Conservation (phyloP, 1,284 basidiomycete species). For the Rhodotorula sp. region DNA sequence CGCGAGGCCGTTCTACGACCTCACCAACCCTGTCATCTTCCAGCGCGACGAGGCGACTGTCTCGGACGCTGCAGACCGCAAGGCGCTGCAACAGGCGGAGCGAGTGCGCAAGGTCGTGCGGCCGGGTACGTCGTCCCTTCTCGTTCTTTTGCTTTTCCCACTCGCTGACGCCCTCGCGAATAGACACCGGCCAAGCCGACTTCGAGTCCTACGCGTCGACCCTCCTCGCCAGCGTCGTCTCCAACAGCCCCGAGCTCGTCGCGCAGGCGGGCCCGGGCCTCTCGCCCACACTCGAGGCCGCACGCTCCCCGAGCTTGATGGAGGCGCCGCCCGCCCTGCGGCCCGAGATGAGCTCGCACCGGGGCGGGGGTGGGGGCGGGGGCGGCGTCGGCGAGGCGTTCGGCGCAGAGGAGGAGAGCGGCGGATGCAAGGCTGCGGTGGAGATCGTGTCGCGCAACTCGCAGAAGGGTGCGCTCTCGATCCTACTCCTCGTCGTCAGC, state of each 20-base stretch:
- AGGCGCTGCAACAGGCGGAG: constrained; percentile 4
- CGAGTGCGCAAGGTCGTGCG: neutral
- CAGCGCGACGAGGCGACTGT: constrained; percentile 48
- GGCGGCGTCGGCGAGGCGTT: constrained; percentile 23
- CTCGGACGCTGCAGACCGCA: constrained; percentile 27
- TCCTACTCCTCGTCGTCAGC: neutral
- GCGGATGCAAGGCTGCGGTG: constrained; percentile 82
- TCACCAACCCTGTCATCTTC: constrained; percentile 54
- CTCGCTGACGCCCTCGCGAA: neutral
- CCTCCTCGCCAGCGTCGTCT: constrained; percentile 36
- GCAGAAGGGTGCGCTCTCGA: constrained; percentile 67
- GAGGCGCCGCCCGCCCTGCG: constrained; percentile 26
- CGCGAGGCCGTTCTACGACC: constrained; percentile 52
- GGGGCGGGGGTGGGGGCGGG: neutral
- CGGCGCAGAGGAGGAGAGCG: constrained; percentile 58
- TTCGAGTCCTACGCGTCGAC: constrained; percentile 39
- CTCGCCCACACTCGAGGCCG: constrained; percentile 21
- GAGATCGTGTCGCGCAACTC: constrained; percentile 85
- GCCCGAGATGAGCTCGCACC: constrained; percentile 38
- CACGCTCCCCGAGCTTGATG: constrained; percentile 26
- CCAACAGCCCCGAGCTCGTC: constrained; percentile 29
- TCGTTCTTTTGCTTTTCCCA: neutral
- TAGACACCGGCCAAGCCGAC: constrained; percentile 31
- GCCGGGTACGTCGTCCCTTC: constrained; percentile 9
- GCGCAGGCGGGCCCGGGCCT: constrained; percentile 20